Evolutionary conservation across 2,329 filamentous ascomycete genomes (phyloP).

Genomic region (Trichoderma lentiforme): DNA sequence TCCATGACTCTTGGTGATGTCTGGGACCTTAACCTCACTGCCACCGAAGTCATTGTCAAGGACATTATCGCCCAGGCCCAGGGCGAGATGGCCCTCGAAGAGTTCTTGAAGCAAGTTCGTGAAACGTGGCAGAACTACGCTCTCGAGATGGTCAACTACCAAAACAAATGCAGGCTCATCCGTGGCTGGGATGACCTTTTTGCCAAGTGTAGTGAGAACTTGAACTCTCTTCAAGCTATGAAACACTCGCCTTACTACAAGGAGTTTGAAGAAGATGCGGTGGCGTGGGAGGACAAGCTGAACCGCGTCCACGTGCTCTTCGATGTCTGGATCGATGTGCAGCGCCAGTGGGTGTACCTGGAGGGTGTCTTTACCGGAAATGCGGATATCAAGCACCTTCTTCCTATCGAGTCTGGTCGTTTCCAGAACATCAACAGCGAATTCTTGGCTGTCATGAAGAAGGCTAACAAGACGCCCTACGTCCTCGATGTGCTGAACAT

Average conservation of each 20-base stretch:
- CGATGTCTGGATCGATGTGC: constrained; percentile 99
- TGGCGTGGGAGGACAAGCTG: constrained; percentile 95
- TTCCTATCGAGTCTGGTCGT: constrained; percentile 91
- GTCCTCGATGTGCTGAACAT: constrained; percentile 96
- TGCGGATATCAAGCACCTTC: constrained; percentile 95
- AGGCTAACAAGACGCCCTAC: constrained; percentile 93
- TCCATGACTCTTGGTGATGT: constrained; percentile 98
- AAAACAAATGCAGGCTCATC: constrained; percentile 96
- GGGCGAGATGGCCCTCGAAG: constrained; percentile 96
- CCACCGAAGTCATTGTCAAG: constrained; percentile 82
- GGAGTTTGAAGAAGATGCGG: constrained; percentile 96
- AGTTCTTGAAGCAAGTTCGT: constrained; percentile 93
- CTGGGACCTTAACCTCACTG: constrained; percentile 90
- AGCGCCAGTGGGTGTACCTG: constrained; percentile 98
- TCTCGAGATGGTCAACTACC: constrained; percentile 92
- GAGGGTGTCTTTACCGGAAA: constrained; percentile 99
- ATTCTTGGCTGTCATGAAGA: constrained; percentile 99
- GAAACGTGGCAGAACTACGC: constrained; percentile 97
- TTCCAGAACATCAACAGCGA: constrained; percentile 99
- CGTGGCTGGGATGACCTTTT: constrained; percentile 98
- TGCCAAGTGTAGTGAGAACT: constrained; percentile 95
- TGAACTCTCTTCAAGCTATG: constrained; percentile 98
- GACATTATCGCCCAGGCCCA: constrained; percentile 95
- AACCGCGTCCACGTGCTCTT: constrained; percentile 97
- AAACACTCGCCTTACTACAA: constrained; percentile 99